Conservation (phyloP, 2,329 filamentous ascomycete genomes). For the Cladosporium oxysporum region DNA sequence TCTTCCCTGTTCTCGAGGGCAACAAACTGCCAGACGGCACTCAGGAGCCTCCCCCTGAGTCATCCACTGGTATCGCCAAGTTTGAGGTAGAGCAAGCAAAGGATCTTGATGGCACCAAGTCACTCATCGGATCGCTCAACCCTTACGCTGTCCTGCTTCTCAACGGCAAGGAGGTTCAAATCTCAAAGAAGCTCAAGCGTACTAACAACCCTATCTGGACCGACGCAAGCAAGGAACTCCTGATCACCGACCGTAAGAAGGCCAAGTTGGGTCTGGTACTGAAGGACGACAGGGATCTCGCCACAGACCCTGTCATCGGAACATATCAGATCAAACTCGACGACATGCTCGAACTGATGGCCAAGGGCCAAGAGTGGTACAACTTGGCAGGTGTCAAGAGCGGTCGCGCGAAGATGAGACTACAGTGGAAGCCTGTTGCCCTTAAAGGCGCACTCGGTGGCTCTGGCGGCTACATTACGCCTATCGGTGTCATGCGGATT, state of each 20-base stretch:
- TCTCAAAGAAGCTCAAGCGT: slow-evolving; percentile 89
- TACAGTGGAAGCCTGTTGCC: slow-evolving; percentile 94
- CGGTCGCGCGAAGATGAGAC: slow-evolving; percentile 84
- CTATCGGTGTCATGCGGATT: slow-evolving; percentile 91
- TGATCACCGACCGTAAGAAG: slow-evolving; percentile 89
- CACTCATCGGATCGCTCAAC: slow-evolving; percentile 84
- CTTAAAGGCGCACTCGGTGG: slow-evolving; percentile 74
- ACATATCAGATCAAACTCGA: slow-evolving; percentile 95
- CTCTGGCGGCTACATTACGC: slow-evolving; percentile 86
- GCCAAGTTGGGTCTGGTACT: slow-evolving; percentile 88
- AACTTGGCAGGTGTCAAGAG: slow-evolving; percentile 77
- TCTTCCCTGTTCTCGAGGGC: slow-evolving; percentile 87
- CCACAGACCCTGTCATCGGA: slow-evolving; percentile 79
- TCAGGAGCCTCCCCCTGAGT: slow-evolving; percentile 77
- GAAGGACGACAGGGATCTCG: slow-evolving; percentile 90
- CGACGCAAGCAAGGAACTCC: slow-evolving; percentile 86
- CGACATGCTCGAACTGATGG: slow-evolving; percentile 87
- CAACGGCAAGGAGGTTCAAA: slow-evolving; percentile 88
- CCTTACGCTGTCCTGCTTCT: slow-evolving; percentile 86
- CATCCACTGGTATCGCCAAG: slow-evolving; percentile 88
- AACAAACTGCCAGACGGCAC: slow-evolving; percentile 74
- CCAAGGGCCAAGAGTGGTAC: slow-evolving; percentile 96
- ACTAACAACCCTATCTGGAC: slow-evolving; percentile 98
- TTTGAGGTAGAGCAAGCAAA: slow-evolving; percentile 96
- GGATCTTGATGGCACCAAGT: slow-evolving; percentile 90